Percentiles rank a stretch among this genome's conserved stretches.
phyloP scores from a whole-genome alignment of 495 filamentous ascomycete species.

The Hypomontagnella monticulosa region DNA sequence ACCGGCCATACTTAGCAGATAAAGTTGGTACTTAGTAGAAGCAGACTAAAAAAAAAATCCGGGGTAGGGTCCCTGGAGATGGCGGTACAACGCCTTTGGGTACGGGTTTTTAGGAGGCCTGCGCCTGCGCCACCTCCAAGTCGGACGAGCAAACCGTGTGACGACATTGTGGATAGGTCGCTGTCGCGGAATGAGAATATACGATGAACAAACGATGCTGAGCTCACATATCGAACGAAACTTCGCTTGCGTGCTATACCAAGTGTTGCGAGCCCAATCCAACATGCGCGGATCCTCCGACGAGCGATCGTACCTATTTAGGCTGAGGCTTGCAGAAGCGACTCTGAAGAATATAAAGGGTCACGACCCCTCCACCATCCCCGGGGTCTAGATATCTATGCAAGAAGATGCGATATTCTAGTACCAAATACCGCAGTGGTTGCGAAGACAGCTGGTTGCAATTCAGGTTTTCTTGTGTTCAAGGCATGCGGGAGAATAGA shows the following conservation, averaged over 20 bases:
- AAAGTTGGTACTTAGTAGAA: conserved; percentile 5
- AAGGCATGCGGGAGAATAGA: conserved; percentile 1
- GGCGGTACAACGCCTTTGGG: conserved; percentile 31
- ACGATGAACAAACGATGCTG: conserved; percentile 4
- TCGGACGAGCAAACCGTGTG: conserved; percentile 14
- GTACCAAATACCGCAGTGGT: conserved; percentile 9
- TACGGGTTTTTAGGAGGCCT: conserved; percentile 37
- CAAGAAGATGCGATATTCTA: conserved; percentile 23
- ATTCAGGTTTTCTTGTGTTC: conserved; percentile 23
- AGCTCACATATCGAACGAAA: conserved; percentile 1
- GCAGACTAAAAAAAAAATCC: conserved; percentile 25
- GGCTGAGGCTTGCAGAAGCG: conserved; percentile 46
- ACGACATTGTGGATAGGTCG: conserved; percentile 22
- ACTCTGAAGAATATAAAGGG: conserved; percentile 31
- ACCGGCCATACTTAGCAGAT: conserved; percentile 11
- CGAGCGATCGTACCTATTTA: conserved; percentile 40
- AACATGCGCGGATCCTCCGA: conserved; percentile 18
- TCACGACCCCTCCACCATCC: conserved; percentile 30
- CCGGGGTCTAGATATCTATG: conserved; percentile 30
- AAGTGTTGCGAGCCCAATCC: conserved; percentile 1
- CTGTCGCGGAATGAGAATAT: conserved; percentile 2
- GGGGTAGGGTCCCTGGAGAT: conserved; percentile 38
- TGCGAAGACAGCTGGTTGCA: conserved; percentile 10
- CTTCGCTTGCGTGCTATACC: conserved; percentile 13
- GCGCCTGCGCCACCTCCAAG: conserved; percentile 36